These are phyloP conservation scores for Rhodotorula paludigena DNA, from an alignment of 768 basidiomycete genomes.

Conservation along the genomic window DNA sequence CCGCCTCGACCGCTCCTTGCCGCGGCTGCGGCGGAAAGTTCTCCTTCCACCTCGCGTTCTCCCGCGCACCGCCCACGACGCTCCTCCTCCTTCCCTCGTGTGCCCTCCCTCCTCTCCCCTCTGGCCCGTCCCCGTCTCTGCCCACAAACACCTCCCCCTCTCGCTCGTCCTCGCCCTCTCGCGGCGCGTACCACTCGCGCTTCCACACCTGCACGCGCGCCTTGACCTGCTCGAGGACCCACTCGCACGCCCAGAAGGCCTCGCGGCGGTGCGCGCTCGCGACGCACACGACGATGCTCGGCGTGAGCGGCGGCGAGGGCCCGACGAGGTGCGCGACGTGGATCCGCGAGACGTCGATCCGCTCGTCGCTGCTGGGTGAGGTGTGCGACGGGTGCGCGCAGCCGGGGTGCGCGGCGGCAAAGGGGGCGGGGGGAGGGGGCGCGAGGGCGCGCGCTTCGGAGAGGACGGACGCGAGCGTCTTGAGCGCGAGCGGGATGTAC, in stretches of 20 bases:
- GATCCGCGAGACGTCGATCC: conserved; percentile 54
- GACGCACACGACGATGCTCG: conserved; percentile 79
- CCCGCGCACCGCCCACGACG: too few relatives aligned
- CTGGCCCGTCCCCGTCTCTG: conserved; percentile 24
- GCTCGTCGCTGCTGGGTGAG: not conserved
- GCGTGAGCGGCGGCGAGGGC: conserved; percentile 67
- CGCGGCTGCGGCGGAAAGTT: conserved; percentile 32
- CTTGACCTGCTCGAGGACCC: conserved; percentile 80
- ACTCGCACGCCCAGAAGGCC: conserved; percentile 72
- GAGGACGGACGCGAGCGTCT: conserved; percentile 37
- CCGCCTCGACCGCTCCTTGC: not conserved
- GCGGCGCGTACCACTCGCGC: conserved; percentile 67
- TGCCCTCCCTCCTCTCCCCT: conserved; percentile 16
- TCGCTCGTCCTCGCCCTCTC: not conserved
- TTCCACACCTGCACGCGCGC: conserved; percentile 83
- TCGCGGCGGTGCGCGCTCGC: conserved; percentile 78
- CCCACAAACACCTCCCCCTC: conserved; percentile 29
- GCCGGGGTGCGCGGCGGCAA: conserved; percentile 7
- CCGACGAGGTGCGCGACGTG: conserved; percentile 73
- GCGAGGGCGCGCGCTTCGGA: conserved; percentile 32
- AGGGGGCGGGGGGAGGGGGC: conserved; percentile 14
- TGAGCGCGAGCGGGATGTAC: conserved; percentile 43
- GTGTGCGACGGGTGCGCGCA: conserved; percentile 7
- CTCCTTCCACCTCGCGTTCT: conserved; percentile 42
- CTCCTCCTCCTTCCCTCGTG: too few relatives aligned